Percentiles rank a stretch among this genome's conserved stretches.
Evolutionary conservation across 345 rosid genomes (phyloP).

Genomic region (Salix viminalis): DNA sequence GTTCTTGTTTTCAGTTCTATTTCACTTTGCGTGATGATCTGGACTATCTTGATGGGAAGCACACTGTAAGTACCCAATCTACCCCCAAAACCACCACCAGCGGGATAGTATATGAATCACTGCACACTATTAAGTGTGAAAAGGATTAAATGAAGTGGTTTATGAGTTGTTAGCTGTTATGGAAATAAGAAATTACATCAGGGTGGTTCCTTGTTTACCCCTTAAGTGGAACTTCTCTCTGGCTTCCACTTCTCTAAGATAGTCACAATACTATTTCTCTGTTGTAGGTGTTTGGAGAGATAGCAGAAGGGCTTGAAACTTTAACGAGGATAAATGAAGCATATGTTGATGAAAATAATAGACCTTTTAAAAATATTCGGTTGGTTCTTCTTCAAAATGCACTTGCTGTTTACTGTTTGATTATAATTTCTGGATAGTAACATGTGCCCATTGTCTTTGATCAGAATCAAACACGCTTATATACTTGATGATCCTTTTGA

Average conservation of each 20-base stretch:
- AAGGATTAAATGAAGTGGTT: too few species aligned
- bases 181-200: too few species aligned
- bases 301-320: slow-evolving; percentile 87
- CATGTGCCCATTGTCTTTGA: not conserved
- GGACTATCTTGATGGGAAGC: slow-evolving; percentile 97
- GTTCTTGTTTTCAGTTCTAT: slow-evolving; percentile 59
- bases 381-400: slow-evolving; percentile 10
- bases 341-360: slow-evolving; percentile 71
- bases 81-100: too few species aligned
- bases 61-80: slow-evolving; percentile 55
- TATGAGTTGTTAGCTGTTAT: too few species aligned
- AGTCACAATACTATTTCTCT: not conserved
- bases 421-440: not conserved
- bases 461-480: slow-evolving; percentile 78
- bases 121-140: too few species aligned
- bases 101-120: too few species aligned
- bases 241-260: not conserved
- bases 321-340: slow-evolving; percentile 85
- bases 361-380: slow-evolving; percentile 81
- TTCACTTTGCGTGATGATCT: slow-evolving; percentile 78
- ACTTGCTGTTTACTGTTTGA: not conserved
- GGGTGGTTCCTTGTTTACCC: too few species aligned
- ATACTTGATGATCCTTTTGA: slow-evolving; percentile 88
- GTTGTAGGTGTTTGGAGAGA: slow-evolving; percentile 83
- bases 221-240: not conserved